Conservation (phyloP, 2,329 filamentous ascomycete species). For the Gnomoniopsis sp. region DNA sequence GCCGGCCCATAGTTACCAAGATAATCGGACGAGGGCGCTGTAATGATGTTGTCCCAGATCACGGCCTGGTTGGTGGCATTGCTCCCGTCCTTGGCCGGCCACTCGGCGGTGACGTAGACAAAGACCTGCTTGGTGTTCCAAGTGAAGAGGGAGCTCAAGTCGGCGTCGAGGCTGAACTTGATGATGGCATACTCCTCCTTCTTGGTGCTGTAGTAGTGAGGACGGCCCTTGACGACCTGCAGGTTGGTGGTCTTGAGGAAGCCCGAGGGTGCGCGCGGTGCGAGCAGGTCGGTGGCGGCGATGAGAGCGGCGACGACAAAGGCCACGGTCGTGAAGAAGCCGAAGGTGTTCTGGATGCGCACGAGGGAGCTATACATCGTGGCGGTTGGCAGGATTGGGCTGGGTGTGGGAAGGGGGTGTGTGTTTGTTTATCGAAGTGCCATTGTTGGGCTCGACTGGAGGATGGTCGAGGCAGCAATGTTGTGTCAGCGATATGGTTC, state of each 20-base stretch:
- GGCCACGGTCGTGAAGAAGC: constrained; percentile 94
- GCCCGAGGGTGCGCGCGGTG: constrained; percentile 62
- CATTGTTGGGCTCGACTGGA: background rate
- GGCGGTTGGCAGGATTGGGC: constrained; percentile 20
- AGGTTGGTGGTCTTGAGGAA: constrained; percentile 72
- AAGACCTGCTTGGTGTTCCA: constrained; percentile 99
- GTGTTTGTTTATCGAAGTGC: background rate
- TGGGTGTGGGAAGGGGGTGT: background rate
- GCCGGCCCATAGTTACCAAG: constrained; percentile 57
- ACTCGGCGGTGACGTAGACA: constrained; percentile 86
- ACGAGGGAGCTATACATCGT: constrained; percentile 85
- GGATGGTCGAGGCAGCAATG: background rate
- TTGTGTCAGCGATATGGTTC: background rate
- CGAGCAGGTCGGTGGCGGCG: constrained; percentile 72
- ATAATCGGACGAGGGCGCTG: constrained; percentile 63
- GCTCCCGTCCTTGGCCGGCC: constrained; percentile 40
- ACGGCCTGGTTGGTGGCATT: constrained; percentile 67
- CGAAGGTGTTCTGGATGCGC: constrained; percentile 87
- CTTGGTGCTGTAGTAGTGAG: constrained; percentile 92
- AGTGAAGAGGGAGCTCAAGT: constrained; percentile 88
- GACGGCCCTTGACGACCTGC: constrained; percentile 87
- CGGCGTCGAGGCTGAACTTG: constrained; percentile 87
- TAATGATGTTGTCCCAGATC: constrained; percentile 96
- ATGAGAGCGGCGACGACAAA: constrained; percentile 78
- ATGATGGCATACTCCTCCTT: constrained; percentile 96